Percentiles rank a stretch among this genome's conserved stretches.
Conservation (phyloP, 371 early-diverging fungal genomes). For the Coemansia sp. region DNA sequence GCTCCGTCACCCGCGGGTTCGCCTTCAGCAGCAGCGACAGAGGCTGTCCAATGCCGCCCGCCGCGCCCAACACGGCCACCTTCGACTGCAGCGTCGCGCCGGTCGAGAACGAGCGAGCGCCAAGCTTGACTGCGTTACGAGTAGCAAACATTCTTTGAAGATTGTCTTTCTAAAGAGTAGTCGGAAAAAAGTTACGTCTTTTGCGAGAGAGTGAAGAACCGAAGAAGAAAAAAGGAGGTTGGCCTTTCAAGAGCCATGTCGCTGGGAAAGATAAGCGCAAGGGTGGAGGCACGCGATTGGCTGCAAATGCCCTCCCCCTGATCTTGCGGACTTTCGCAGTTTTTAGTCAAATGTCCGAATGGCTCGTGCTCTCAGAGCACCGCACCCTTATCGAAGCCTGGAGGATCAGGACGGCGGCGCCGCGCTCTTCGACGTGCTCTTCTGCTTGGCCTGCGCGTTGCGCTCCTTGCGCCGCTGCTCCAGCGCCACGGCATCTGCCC, state of each 20-base stretch:
- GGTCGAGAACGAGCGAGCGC: constrained; percentile 72
- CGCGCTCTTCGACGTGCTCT: neutral
- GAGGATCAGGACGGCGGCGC: neutral
- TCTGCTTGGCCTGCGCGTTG: constrained; percentile 9
- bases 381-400: too few species aligned
- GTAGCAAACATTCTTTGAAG: constrained; percentile 44
- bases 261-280: neutral
- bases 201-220: too few species aligned
- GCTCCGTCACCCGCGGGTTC: constrained; percentile 76
- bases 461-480: constrained; percentile 29
- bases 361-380: neutral
- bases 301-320: neutral
- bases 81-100: constrained; percentile 58
- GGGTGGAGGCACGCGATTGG: constrained; percentile 10
- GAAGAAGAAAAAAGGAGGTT: neutral
- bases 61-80: constrained; percentile 88
- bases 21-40: constrained; percentile 86
- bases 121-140: constrained; percentile 56
- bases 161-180: neutral
- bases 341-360: neutral
- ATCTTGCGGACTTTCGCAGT: neutral
- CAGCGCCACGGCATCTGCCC: constrained; percentile 40
- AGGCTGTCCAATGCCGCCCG: constrained; percentile 93
- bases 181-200: too few species aligned
- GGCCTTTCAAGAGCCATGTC: neutral